A percentile compares a stretch with the other conserved stretches of the same genome.
Conservation (phyloP, 306 rosid species). For the Castanea sativa region DNA sequence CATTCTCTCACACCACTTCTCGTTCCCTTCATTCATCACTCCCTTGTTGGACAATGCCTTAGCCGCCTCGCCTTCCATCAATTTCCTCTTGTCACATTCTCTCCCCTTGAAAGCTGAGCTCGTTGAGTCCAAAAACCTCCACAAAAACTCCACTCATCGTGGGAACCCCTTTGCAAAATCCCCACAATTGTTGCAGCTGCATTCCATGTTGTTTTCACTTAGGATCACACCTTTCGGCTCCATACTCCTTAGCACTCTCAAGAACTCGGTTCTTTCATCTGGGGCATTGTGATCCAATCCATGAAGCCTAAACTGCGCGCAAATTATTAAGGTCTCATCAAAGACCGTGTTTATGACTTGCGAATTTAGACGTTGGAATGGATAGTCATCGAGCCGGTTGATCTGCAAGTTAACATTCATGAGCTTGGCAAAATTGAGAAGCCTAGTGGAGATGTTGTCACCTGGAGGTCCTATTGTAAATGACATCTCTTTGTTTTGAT, state of each 20-base stretch:
- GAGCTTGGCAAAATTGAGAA: constrained; percentile 68
- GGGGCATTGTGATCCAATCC: constrained; percentile 55
- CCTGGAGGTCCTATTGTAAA: constrained; percentile 80
- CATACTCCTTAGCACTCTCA: constrained; percentile 48
- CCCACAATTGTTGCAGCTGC: constrained; percentile 73
- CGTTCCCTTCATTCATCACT: constrained; percentile 79
- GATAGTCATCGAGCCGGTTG: constrained; percentile 53
- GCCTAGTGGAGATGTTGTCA: constrained; percentile 58
- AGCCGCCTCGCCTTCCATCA: constrained; percentile 96
- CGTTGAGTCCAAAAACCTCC: constrained; percentile 84
- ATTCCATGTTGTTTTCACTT: constrained; percentile 74
- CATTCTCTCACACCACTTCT: constrained; percentile 86
- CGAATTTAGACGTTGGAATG: constrained; percentile 42
- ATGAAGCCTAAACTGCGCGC: constrained; percentile 83
- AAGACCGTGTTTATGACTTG: constrained; percentile 37
- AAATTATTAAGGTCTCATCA: constrained; percentile 66
- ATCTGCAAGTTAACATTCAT: constrained; percentile 67
- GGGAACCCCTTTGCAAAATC: constrained; percentile 53
- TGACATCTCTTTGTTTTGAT: constrained; percentile 48
- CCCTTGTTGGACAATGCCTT: constrained; percentile 55
- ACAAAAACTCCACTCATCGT: constrained; percentile 60
- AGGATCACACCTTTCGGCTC: constrained; percentile 75
- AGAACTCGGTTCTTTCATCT: constrained; percentile 61
- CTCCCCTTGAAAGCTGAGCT: constrained; percentile 75
- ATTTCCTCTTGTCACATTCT: constrained; percentile 71